phyloP scores from a whole-genome alignment of 805 yeast species.

The Candida loeiensis region DNA sequence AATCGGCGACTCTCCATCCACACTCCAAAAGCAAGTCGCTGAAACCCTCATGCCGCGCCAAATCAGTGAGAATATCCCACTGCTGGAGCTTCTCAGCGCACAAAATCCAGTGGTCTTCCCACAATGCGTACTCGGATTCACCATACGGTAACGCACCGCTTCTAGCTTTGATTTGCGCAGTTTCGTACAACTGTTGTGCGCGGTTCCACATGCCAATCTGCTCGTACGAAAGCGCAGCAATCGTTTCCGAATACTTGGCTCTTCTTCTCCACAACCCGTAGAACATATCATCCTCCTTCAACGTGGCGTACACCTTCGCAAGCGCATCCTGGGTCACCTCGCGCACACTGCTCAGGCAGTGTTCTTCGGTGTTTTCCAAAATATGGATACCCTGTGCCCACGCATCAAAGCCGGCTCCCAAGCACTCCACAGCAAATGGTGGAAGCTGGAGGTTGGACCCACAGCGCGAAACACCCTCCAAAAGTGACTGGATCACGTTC shows the following conservation, averaged over 20 bases:
- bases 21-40: constrained; percentile 94
- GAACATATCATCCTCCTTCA: constrained; percentile 95
- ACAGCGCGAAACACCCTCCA: constrained; percentile 79
- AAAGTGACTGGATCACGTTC: constrained; percentile 77
- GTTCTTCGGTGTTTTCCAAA: constrained; percentile 64
- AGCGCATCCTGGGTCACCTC: constrained; percentile 89
- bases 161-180: constrained; percentile 94
- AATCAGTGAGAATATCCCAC: constrained; percentile 95
- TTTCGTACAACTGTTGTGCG: constrained; percentile 89
- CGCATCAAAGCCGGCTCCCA: constrained; percentile 82
- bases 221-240: constrained; percentile 88
- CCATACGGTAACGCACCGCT: constrained; percentile 94
- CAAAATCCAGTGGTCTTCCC: constrained; percentile 99
- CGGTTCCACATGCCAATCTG: constrained; percentile 94
- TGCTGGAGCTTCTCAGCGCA: constrained; percentile 97
- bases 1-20: constrained; percentile 99
- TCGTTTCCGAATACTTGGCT: constrained; percentile 91
- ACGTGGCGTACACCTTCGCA: constrained; percentile 78
- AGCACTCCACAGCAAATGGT: constrained; percentile 86
- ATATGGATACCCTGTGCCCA: constrained; percentile 88
- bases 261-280: constrained; percentile 97
- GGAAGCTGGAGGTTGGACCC: constrained; percentile 70
- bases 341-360: constrained; percentile 63
- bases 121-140: constrained; percentile 87
- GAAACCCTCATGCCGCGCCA: constrained; percentile 97